Evolutionary conservation across 2,329 filamentous ascomycete genomes (phyloP).

Genomic region (Trichoderma sp.): DNA sequence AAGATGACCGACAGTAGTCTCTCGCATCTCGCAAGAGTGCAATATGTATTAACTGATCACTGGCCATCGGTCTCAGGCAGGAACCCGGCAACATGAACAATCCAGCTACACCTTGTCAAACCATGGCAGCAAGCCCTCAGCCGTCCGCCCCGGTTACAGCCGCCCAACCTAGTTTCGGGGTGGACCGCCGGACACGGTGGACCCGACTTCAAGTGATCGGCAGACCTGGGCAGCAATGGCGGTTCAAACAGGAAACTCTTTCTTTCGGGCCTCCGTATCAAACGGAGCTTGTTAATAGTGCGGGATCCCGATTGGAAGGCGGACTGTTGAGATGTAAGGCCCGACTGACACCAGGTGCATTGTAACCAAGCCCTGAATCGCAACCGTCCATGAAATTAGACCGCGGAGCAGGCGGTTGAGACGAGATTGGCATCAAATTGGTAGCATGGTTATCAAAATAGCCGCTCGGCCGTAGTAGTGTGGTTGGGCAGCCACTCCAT

Average conservation of each 20-base stretch:
- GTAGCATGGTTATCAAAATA: background rate
- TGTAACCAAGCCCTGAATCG: background rate
- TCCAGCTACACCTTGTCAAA: background rate
- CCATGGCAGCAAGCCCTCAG: conserved; percentile 10
- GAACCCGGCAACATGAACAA: conserved; percentile 8
- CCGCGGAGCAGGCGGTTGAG: background rate
- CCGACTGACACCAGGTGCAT: background rate
- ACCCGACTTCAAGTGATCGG: conserved; percentile 12
- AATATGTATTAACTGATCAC: too few relatives aligned
- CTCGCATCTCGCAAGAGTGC: too few relatives aligned
- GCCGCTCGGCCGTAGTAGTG: background rate
- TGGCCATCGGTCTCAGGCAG: background rate
- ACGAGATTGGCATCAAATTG: background rate
- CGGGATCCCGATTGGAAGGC: too few relatives aligned
- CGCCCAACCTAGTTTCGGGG: conserved; percentile 7
- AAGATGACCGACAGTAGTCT: background rate
- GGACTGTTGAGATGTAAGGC: background rate
- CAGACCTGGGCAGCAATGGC: conserved; percentile 7
- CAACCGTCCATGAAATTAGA: background rate
- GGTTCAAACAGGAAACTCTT: background rate
- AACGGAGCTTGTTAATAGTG: conserved; percentile 8
- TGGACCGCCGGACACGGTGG: conserved; percentile 20
- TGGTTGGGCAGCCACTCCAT: conserved; percentile 4
- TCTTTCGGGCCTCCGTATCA: conserved; percentile 5
- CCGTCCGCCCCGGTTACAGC: conserved; percentile 20